Evolutionary conservation across 2,329 filamentous ascomycete species (phyloP).

Genomic region (Neocatenulostroma microsporum): DNA sequence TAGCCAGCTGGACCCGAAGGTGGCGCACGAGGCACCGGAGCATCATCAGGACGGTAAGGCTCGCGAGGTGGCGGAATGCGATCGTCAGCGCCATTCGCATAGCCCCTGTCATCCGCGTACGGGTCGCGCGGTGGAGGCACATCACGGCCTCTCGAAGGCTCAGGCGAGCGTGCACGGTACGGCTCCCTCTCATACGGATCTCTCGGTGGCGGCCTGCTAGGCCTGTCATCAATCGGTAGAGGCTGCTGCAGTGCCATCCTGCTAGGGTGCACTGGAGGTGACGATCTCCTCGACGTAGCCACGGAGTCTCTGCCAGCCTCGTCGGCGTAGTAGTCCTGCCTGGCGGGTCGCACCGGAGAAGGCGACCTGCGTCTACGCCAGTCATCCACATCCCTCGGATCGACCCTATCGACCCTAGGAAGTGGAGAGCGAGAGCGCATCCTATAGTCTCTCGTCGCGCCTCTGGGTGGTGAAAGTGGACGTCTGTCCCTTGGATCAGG

Average conservation of each 20-base stretch:
- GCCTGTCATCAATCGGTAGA: constrained; percentile 26
- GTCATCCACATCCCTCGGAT: constrained; percentile 41
- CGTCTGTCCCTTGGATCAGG: constrained; percentile 31
- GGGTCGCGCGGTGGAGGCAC: constrained; percentile 29
- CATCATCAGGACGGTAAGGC: constrained; percentile 21
- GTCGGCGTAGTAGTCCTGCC: constrained; percentile 34
- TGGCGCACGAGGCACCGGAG: constrained; percentile 20
- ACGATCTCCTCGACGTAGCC: constrained; percentile 53
- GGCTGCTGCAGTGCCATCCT: constrained; percentile 35
- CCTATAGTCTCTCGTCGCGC: constrained; percentile 34
- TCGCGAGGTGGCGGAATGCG: constrained; percentile 23
- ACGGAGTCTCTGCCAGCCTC: constrained; percentile 48
- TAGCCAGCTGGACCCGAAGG: constrained; percentile 25
- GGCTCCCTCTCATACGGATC: constrained; percentile 24
- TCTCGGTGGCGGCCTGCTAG: constrained; percentile 17
- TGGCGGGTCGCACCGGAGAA: constrained; percentile 37
- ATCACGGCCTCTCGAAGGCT: constrained; percentile 12
- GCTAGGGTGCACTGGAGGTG: constrained; percentile 51
- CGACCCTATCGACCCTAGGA: constrained; percentile 43
- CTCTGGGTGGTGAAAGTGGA: constrained; percentile 23
- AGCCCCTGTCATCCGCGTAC: constrained; percentile 24
- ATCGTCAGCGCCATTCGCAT: constrained; percentile 15
- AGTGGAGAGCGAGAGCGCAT: constrained; percentile 48
- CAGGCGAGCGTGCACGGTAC: constrained; percentile 21
- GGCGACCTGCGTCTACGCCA: constrained; percentile 49